These are phyloP conservation scores for Beauveria asiatica DNA, from an alignment of 2,329 filamentous ascomycete genomes.

Conservation along the genomic window DNA sequence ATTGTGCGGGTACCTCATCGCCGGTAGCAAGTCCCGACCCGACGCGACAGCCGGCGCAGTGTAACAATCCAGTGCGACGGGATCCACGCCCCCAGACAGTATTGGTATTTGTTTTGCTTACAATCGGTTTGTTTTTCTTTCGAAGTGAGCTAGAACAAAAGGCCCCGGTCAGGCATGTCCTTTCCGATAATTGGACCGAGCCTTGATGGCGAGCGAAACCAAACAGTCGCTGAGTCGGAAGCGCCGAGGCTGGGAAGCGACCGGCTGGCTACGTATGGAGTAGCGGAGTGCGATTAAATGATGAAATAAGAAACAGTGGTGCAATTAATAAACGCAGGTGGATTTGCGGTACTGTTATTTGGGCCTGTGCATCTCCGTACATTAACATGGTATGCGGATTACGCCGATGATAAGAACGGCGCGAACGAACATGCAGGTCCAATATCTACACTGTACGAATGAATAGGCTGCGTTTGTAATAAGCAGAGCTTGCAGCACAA, in stretches of 20 bases:
- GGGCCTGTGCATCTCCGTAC: neutral
- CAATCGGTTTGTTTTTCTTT: constrained; percentile 1
- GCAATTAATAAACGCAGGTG: neutral
- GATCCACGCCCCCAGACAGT: too few species aligned
- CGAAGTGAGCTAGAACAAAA: constrained; percentile 2
- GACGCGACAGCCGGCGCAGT: too few species aligned
- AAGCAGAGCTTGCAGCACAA: neutral
- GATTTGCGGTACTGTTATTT: neutral
- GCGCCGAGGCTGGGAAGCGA: constrained; percentile 4
- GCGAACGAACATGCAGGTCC: neutral
- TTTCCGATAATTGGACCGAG: neutral
- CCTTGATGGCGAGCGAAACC: neutral
- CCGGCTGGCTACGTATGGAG: neutral
- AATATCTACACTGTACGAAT: neutral
- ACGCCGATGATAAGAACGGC: neutral
- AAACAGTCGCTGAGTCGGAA: constrained; percentile 3
- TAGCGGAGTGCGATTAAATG: neutral
- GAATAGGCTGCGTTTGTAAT: neutral
- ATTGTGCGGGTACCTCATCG: too few species aligned
- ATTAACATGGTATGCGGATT: neutral
- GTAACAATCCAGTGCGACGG: too few species aligned
- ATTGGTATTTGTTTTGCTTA: neutral
- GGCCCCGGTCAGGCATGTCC: neutral
- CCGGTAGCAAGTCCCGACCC: too few species aligned
- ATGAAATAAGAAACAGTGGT: neutral